These are phyloP conservation scores for Candida alai DNA, from an alignment of 805 yeast species.

Conservation along the genomic window DNA sequence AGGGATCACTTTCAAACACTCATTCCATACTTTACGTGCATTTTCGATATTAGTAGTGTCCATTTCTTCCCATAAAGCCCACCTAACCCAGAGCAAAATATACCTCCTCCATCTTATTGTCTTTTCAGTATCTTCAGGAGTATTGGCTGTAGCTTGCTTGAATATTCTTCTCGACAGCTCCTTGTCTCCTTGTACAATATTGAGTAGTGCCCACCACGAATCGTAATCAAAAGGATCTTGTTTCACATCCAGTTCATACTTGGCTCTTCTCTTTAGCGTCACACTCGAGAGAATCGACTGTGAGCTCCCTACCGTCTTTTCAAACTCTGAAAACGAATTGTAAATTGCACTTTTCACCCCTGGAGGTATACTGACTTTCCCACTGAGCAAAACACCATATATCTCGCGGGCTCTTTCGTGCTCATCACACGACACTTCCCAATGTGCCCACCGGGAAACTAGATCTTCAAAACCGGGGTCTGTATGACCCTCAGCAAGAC, in stretches of 20 bases:
- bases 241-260: constrained; percentile 48
- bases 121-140: constrained; percentile 34
- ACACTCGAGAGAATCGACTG: constrained; percentile 53
- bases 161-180: constrained; percentile 16
- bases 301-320: constrained; percentile 58
- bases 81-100: constrained; percentile 66
- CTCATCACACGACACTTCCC: constrained; percentile 64
- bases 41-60: constrained; percentile 34
- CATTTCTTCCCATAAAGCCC: constrained; percentile 60
- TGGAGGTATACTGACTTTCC: constrained; percentile 21
- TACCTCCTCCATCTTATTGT: constrained; percentile 61
- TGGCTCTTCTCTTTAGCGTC: constrained; percentile 48
- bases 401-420: constrained; percentile 60
- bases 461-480: constrained; percentile 26
- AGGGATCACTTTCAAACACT: constrained; percentile 49
- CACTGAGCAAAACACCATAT: constrained; percentile 46
- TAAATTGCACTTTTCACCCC: constrained; percentile 34
- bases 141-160: constrained; percentile 39
- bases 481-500: constrained; percentile 17
- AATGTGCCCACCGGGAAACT: constrained; percentile 57
- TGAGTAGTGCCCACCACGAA: constrained; percentile 77
- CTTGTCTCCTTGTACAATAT: constrained; percentile 38
- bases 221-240: constrained; percentile 59
- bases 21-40: constrained; percentile 50
- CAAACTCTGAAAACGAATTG: constrained; percentile 48